These are phyloP conservation scores for Flaveria bidentis DNA, from an alignment of 129 eudicot species.

Conservation along the genomic window DNA sequence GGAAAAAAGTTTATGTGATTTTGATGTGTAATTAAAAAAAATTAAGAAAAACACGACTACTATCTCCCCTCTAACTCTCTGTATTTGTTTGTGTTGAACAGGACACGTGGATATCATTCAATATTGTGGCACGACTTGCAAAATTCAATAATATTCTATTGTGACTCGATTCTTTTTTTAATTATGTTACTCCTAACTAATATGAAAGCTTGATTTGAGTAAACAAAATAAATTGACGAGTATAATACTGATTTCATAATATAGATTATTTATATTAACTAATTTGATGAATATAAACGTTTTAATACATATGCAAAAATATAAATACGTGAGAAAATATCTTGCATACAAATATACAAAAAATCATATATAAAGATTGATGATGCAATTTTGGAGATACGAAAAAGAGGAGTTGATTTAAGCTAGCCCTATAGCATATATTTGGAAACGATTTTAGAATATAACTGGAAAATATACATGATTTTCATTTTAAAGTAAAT, in stretches of 20 bases:
- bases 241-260: background rate
- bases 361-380: background rate
- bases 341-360: background rate
- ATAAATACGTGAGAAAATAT: background rate
- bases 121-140: too few species aligned
- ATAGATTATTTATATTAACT: too few species aligned
- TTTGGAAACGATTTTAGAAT: background rate
- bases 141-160: too few species aligned
- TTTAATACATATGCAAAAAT: background rate
- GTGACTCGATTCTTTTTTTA: background rate
- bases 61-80: too few species aligned
- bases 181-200: too few species aligned
- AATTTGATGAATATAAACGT: too few species aligned
- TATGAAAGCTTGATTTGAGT: background rate
- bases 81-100: background rate
- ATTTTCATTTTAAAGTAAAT: background rate
- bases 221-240: background rate
- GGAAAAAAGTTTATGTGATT: too few species aligned
- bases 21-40: too few species aligned
- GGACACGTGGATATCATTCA: background rate
- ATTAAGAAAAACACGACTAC: too few species aligned
- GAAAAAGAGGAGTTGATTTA: background rate
- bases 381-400: background rate
- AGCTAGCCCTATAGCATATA: background rate
- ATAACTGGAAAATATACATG: background rate